Evolutionary conservation across 2,329 filamentous ascomycete genomes (phyloP).

Genomic region (Ophiocordyceps camponoti-floridani): DNA sequence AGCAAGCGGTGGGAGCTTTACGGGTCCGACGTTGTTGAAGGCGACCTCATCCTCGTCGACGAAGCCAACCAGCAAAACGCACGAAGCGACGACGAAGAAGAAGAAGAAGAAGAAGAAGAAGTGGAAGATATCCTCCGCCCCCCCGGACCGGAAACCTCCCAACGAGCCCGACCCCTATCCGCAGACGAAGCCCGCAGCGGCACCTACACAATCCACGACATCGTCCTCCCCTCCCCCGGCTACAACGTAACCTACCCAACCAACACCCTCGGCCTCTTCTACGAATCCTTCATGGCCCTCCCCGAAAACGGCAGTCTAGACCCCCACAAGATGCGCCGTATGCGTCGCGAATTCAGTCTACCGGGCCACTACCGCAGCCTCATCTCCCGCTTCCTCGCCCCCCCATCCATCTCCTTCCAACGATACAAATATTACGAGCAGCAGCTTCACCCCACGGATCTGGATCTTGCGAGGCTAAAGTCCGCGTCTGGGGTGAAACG

Average conservation of each 20-base stretch:
- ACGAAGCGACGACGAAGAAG: conserved; percentile 31
- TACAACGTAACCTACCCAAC: conserved; percentile 75
- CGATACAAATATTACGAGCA: conserved; percentile 53
- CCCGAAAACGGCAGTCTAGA: conserved; percentile 45
- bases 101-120: conserved; percentile 35
- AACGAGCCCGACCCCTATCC: conserved; percentile 51
- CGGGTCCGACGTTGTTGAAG: conserved; percentile 57
- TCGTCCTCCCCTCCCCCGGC: conserved; percentile 84
- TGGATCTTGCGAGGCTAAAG: conserved; percentile 28
- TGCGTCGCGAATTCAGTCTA: conserved; percentile 73
- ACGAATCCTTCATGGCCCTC: conserved; percentile 67
- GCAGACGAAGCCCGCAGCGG: conserved; percentile 64
- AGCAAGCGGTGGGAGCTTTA: conserved; percentile 65
- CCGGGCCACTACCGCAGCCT: conserved; percentile 79
- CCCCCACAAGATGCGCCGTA: conserved; percentile 71
- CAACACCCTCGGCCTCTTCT: conserved; percentile 72
- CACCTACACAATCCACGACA: conserved; percentile 63
- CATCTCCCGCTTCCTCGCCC: conserved; percentile 50
- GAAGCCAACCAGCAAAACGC: conserved; percentile 6
- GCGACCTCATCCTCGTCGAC: conserved; percentile 58
- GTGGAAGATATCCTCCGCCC: conserved; percentile 20
- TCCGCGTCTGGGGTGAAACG: too few relatives aligned
- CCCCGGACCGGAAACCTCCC: not conserved
- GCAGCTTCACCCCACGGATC: conserved; percentile 78
- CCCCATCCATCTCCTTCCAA: conserved; percentile 50